Conservation (phyloP, 2,329 filamentous ascomycete genomes). For the Cercospora zeina region DNA sequence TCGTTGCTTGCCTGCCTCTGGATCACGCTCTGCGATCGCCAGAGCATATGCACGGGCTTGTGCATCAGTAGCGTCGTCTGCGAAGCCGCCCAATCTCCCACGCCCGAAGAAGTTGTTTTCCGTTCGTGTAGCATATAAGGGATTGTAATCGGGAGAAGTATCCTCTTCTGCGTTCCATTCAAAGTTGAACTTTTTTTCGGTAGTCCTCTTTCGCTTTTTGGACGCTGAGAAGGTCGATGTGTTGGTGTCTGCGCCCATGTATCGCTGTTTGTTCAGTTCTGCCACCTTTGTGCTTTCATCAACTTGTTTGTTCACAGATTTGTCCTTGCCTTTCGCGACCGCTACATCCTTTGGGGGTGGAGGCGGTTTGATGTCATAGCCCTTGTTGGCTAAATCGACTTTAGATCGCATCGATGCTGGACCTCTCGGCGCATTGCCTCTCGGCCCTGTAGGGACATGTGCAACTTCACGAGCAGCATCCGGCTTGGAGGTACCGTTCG, state of each 20-base stretch:
- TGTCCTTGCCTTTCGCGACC: slow-evolving; percentile 41
- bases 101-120: slow-evolving; percentile 70
- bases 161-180: slow-evolving; percentile 97
- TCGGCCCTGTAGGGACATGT: slow-evolving; percentile 10
- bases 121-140: slow-evolving; percentile 69
- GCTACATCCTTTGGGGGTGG: slow-evolving; percentile 48
- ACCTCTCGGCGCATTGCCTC: slow-evolving; percentile 59
- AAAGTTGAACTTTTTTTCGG: slow-evolving; percentile 98
- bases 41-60: slow-evolving; percentile 60
- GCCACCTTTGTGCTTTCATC: slow-evolving; percentile 66
- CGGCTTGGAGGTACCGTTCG: slow-evolving; percentile 39
- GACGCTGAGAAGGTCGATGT: slow-evolving; percentile 87
- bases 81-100: slow-evolving; percentile 66
- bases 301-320: slow-evolving; percentile 45
- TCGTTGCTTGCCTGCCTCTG: slow-evolving; percentile 71
- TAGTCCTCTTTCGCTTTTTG: slow-evolving; percentile 91
- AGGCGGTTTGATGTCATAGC: slow-evolving; percentile 55
- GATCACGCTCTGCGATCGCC: slow-evolving; percentile 72
- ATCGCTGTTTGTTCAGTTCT: slow-evolving; percentile 72
- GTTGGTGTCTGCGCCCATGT: slow-evolving; percentile 88
- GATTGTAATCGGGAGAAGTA: slow-evolving; percentile 80
- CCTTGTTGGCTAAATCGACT: slow-evolving; percentile 45
- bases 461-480: slow-evolving; percentile 4
- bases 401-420: slow-evolving; percentile 65
- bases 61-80: slow-evolving; percentile 56